Evolutionary conservation across 2,329 filamentous ascomycete genomes (phyloP).

Genomic region (Beauveria sp.): DNA sequence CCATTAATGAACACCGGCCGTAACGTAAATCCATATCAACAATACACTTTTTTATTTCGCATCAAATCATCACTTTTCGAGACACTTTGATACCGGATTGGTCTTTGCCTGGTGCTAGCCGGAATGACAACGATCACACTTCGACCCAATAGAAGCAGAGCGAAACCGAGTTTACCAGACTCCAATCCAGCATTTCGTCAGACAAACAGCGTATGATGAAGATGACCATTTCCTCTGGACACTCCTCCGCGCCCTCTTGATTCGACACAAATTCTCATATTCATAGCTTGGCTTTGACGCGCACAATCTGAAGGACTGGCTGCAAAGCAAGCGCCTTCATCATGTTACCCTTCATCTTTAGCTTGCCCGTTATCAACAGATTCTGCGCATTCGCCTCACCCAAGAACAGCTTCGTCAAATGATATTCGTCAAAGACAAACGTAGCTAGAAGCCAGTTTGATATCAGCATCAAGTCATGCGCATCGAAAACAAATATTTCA

Average conservation of each 20-base stretch:
- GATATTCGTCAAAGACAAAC: conserved; percentile 65
- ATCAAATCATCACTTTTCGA: neutral
- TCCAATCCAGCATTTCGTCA: neutral
- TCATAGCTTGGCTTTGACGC: conserved; percentile 69
- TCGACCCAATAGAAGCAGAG: neutral
- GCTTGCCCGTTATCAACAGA: conserved; percentile 83
- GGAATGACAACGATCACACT: neutral
- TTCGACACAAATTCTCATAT: neutral
- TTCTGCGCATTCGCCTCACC: conserved; percentile 84
- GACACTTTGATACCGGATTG: neutral
- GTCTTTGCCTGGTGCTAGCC: neutral
- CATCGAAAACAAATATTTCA: neutral
- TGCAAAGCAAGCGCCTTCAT: conserved; percentile 94
- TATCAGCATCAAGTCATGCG: neutral
- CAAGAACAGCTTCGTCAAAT: conserved; percentile 67
- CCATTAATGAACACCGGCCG: neutral
- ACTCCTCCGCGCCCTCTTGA: neutral
- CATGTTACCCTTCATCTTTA: conserved; percentile 88
- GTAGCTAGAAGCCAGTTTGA: conserved; percentile 52
- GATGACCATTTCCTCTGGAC: neutral
- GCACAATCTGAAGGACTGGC: conserved; percentile 72
- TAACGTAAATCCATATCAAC: neutral
- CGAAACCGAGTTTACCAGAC: neutral
- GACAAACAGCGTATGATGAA: neutral
- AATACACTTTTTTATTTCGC: neutral